Evolutionary conservation across 2,329 filamentous ascomycete genomes (phyloP), one percentile per base, ranked within the genome.

Genomic region (Thielaviopsis euricoi): DNA sequence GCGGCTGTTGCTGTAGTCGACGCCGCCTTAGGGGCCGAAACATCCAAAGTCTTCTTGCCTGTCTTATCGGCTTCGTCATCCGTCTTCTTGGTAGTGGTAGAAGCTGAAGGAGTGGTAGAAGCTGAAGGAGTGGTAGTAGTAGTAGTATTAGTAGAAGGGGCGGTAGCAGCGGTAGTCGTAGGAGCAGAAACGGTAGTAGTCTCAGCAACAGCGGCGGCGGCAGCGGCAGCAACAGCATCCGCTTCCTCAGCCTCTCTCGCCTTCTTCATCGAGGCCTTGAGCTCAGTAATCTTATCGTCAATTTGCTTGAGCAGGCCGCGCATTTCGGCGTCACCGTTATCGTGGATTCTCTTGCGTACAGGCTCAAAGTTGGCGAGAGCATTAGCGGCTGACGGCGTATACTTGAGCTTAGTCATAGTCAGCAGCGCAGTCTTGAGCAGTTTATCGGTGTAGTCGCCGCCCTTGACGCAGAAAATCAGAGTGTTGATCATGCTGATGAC

Each of bases 311-410:
- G 79, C 52, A 83, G 71, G 4, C 75, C 75, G 64, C 83, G 83
- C 53, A 81, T 78, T 56, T 83, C 79, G 0, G 78, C 75, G 64
- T 86, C 82, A 25, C 81, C 83, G 64, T 81, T 82, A 64, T 80
- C 83, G 60, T 75, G 76, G 65, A 85, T 80, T 9, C 79, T 76
- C 61, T 80, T 80, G 48, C 82, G 75, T 17, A 86, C 77, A 57
- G 78, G 81, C 59, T 80, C 77, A 58, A 89, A 78, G 64, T 86
- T 86, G 9, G 21, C 58, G 6, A 60, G 21, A 4, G 55, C 58
- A 54, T 57, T 60, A 2, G 54, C 58, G 48, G 81, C 78, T 61
- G 78, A 82, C 62, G 82, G 78, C 49, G 82, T 70, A 40, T 81
- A 80, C 62, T 76, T 79, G 53, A 76, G 80, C 49, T 82, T 75